These are phyloP conservation scores for Neurospora sp. DNA, from an alignment of 495 filamentous ascomycete genomes.

Conservation along the genomic window DNA sequence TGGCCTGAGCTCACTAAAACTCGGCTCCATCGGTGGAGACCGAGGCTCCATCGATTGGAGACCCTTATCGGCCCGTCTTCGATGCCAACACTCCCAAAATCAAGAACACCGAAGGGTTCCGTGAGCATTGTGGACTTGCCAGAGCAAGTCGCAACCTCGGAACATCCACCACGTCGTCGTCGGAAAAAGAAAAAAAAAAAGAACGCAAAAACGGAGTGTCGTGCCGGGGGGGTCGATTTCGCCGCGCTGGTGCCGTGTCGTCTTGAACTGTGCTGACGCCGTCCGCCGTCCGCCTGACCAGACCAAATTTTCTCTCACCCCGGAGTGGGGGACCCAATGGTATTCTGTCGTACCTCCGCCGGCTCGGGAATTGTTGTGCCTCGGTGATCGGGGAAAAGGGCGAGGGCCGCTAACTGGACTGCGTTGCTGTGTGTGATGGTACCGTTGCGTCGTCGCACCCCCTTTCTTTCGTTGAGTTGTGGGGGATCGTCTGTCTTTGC, in stretches of 20 bases:
- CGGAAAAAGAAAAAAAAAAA: background rate
- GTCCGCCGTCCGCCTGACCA: background rate
- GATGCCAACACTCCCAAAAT: background rate
- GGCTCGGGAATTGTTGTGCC: background rate
- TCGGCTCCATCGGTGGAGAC: background rate
- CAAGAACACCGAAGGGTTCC: background rate
- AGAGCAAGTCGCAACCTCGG: background rate
- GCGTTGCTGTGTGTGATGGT: background rate
- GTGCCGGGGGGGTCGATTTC: background rate
- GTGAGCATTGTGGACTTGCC: background rate
- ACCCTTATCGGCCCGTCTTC: background rate
- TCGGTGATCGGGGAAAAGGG: background rate
- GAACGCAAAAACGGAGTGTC: background rate
- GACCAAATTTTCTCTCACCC: background rate
- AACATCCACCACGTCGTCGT: background rate
- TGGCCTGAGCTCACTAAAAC: background rate
- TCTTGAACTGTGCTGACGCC: background rate
- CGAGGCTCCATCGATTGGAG: background rate
- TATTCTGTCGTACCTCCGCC: background rate
- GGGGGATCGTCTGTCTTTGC: background rate
- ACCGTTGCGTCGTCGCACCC: background rate
- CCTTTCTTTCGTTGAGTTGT: background rate
- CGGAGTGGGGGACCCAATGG: background rate
- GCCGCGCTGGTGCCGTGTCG: background rate
- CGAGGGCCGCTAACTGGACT: background rate